Evolutionary conservation across 108 stramenopile genomes (phyloP).

Genomic region (Cyclotella kingstonii): DNA sequence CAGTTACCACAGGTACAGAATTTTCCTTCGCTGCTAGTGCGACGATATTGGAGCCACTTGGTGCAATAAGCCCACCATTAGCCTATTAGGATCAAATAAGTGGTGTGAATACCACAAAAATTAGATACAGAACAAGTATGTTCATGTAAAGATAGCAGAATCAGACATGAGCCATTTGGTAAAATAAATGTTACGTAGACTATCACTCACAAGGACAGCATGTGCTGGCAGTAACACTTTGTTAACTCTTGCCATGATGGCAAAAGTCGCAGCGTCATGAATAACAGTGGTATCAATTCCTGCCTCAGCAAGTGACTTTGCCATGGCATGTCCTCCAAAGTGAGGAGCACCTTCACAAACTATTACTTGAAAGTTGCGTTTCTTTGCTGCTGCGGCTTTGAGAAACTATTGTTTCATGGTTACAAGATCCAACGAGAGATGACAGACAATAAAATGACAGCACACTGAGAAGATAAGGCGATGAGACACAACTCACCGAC

Average conservation of each 20-base stretch:
- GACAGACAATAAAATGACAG: not conserved
- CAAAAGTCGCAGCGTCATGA: slow-evolving; percentile 69
- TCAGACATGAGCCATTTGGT: not conserved
- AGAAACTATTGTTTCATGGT: slow-evolving; percentile 63
- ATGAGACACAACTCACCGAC: slow-evolving; percentile 29
- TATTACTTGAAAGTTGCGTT: slow-evolving; percentile 90
- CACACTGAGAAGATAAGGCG: not conserved
- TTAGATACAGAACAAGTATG: not conserved
- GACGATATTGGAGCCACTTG: slow-evolving; percentile 87
- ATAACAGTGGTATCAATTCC: slow-evolving; percentile 83
- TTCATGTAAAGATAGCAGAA: not conserved
- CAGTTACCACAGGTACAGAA: slow-evolving; percentile 90
- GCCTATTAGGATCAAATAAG: slow-evolving; percentile 41
- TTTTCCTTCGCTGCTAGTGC: slow-evolving; percentile 92
- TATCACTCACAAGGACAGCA: slow-evolving; percentile 74
- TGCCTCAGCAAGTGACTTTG: slow-evolving; percentile 74
- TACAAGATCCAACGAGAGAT: not conserved
- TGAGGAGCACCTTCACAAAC: slow-evolving; percentile 91
- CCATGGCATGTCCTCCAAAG: slow-evolving; percentile 86
- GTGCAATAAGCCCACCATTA: slow-evolving; percentile 93
- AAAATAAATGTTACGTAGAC: too few relatives aligned
- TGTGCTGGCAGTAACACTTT: slow-evolving; percentile 92
- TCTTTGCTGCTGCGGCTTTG: slow-evolving; percentile 85
- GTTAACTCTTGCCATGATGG: slow-evolving; percentile 92
- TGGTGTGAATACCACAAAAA: not conserved